Percentiles rank a stretch among this genome's conserved stretches.
Evolutionary conservation across 768 basidiomycete genomes (phyloP).

Genomic region (Botryobasidium botryosum): DNA sequence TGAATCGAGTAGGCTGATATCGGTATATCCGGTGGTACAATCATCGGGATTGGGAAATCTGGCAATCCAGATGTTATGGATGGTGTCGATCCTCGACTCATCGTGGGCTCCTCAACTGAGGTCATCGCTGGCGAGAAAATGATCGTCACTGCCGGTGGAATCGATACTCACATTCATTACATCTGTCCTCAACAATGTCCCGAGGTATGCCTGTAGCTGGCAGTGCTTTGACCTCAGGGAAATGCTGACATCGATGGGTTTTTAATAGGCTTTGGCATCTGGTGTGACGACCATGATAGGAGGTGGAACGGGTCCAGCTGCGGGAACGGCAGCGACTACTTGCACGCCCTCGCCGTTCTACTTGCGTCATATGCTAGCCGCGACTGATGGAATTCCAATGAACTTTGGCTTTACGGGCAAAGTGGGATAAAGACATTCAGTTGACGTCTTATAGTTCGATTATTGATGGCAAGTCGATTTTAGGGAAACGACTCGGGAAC

Average conservation of each 20-base stretch:
- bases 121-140: slow-evolving; percentile 91
- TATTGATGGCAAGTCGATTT: not conserved
- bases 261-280: slow-evolving; percentile 19
- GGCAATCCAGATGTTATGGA: slow-evolving; percentile 94
- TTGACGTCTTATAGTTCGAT: not conserved
- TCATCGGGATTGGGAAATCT: slow-evolving; percentile 86
- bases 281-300: slow-evolving; percentile 92
- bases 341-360: slow-evolving; percentile 87
- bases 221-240: slow-evolving; percentile 19
- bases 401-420: slow-evolving; percentile 95
- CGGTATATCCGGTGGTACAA: slow-evolving; percentile 68
- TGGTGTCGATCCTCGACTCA: slow-evolving; percentile 47
- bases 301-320: slow-evolving; percentile 87
- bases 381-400: slow-evolving; percentile 77
- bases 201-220: slow-evolving; percentile 43
- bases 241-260: not conserved
- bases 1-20: slow-evolving; percentile 61
- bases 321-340: slow-evolving; percentile 83
- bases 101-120: slow-evolving; percentile 85
- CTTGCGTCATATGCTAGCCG: slow-evolving; percentile 77
- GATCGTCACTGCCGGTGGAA: slow-evolving; percentile 82
- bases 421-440: slow-evolving; percentile 2
- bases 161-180: slow-evolving; percentile 87
- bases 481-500: slow-evolving; percentile 73
- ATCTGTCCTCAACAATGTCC: slow-evolving; percentile 87